Conservation (phyloP, 176 grass and related monocot species). For the Olyra latifolia region DNA sequence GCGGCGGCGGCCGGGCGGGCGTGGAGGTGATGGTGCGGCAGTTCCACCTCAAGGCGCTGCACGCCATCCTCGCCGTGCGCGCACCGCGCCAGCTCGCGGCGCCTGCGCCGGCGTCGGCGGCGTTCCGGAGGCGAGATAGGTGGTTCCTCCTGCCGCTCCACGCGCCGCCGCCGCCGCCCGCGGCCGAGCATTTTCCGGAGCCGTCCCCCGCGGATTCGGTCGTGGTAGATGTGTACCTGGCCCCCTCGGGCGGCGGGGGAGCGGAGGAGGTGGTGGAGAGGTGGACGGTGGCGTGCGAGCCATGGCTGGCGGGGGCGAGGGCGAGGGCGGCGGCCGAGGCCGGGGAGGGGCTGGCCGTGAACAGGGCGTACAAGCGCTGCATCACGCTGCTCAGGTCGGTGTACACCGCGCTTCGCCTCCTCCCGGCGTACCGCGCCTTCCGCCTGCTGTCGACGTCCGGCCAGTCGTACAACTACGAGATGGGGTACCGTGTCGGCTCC, state of each 20-base stretch:
- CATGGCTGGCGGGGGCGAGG: conserved; percentile 24
- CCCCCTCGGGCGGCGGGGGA: conserved; percentile 29
- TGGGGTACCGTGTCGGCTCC: conserved; percentile 74
- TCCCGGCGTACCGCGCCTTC: conserved; percentile 75
- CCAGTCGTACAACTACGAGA: conserved; percentile 71
- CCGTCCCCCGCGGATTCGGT: conserved; percentile 48
- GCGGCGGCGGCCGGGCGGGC: conserved; percentile 38
- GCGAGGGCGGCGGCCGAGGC: conserved; percentile 25
- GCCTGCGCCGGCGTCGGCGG: conserved; percentile 9
- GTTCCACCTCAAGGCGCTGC: conserved; percentile 83
- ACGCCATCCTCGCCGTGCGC: conserved; percentile 83
- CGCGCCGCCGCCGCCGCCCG: conserved; percentile 50
- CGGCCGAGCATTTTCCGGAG: conserved; percentile 42
- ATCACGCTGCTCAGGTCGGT: conserved; percentile 78
- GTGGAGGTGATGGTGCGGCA: conserved; percentile 86
- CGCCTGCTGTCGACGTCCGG: conserved; percentile 63
- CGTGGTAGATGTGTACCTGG: conserved; percentile 61
- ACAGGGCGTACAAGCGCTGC: conserved; percentile 77
- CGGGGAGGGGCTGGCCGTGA: conserved; percentile 52
- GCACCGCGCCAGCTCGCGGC: conserved; percentile 47
- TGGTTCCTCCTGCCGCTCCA: conserved; percentile 83
- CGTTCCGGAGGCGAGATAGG: conserved; percentile 52
- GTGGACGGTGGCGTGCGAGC: conserved; percentile 71
- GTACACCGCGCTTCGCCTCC: conserved; percentile 70
- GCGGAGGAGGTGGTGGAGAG: conserved; percentile 59